phyloP scores from a whole-genome alignment of 768 basidiomycete species.

The Cystofilobasidium ferigula region DNA sequence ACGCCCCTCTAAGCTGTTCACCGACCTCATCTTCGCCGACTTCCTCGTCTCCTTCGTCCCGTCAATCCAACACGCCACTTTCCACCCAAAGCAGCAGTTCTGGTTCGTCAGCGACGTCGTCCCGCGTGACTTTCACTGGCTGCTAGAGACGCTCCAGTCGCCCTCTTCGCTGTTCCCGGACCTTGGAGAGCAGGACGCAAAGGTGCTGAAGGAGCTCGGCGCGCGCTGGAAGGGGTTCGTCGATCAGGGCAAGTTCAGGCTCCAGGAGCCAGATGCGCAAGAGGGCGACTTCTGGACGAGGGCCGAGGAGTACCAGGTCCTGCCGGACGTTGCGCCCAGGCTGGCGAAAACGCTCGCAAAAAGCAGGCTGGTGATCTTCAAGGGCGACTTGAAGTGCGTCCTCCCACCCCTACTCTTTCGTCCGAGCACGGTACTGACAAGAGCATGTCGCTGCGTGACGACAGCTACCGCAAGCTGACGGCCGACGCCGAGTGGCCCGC shows the following conservation, averaged over 20 bases:
- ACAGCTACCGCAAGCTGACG: constrained; percentile 77
- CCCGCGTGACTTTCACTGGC: constrained; percentile 62
- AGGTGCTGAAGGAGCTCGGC: constrained; percentile 49
- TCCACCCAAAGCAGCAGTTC: constrained; percentile 89
- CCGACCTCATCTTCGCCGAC: constrained; percentile 67
- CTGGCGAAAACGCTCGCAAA: constrained; percentile 40
- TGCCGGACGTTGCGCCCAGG: constrained; percentile 27
- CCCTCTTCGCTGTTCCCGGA: constrained; percentile 50
- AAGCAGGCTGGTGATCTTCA: constrained; percentile 69
- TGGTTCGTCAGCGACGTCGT: constrained; percentile 98
- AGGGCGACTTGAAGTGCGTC: constrained; percentile 85
- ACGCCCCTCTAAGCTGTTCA: constrained; percentile 55
- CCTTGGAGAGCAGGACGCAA: constrained; percentile 32
- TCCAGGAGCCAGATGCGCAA: constrained; percentile 41
- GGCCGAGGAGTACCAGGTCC: constrained; percentile 35
- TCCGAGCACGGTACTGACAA: too few species aligned
- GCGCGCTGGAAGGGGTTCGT: constrained; percentile 63
- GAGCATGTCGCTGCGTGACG: background rate
- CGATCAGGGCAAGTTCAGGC: constrained; percentile 54
- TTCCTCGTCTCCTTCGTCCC: constrained; percentile 85
- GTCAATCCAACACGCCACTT: constrained; percentile 66
- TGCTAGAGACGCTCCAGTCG: constrained; percentile 41
- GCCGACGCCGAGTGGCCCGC: constrained; percentile 82
- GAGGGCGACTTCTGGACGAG: constrained; percentile 38
- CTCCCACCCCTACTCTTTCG: constrained; percentile 9